Conservation (phyloP, 2,329 filamentous ascomycete species). For the Stachybotrys elegans region DNA sequence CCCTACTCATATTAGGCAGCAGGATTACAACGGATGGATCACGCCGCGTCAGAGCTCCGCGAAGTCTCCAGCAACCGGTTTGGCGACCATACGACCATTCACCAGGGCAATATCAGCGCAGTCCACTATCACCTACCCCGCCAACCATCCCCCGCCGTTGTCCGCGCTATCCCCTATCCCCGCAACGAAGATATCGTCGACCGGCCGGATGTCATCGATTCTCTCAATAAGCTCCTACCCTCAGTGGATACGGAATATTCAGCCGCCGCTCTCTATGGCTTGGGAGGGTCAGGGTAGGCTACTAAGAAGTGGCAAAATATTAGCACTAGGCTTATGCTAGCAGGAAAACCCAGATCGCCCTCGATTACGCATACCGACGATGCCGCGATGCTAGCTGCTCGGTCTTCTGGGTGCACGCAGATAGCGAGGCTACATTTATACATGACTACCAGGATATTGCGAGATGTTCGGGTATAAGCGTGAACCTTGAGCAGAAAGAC, state of each 20-base stretch:
- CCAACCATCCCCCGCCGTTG: background rate
- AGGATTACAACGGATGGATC: no score
- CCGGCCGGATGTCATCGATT: slow-evolving; percentile 3
- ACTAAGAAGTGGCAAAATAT: no score
- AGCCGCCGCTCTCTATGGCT: slow-evolving; percentile 11
- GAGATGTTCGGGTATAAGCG: slow-evolving; percentile 14
- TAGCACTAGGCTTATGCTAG: background rate
- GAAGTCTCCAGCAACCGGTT: slow-evolving; percentile 4
- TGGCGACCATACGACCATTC: background rate
- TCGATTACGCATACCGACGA: slow-evolving; percentile 26
- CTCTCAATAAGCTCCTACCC: slow-evolving; percentile 7
- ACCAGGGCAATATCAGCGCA: slow-evolving; percentile 4
- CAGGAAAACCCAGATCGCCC: slow-evolving; percentile 32
- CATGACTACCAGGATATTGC: slow-evolving; percentile 25
- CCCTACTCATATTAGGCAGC: slow-evolving; percentile 1
- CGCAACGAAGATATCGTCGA: slow-evolving; percentile 11
- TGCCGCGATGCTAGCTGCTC: slow-evolving; percentile 16
- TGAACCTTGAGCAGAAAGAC: slow-evolving; percentile 13
- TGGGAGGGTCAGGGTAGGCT: slow-evolving; percentile 12
- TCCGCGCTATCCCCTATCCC: slow-evolving; percentile 8
- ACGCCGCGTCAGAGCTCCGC: slow-evolving; percentile 6
- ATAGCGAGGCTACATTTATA: slow-evolving; percentile 23
- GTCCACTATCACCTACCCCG: slow-evolving; percentile 2
- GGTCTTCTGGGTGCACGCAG: slow-evolving; percentile 32
- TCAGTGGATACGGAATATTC: background rate